A percentile compares a stretch with the other conserved stretches of the same genome.
These are phyloP conservation scores for Tylopilus vinaceipallidus DNA, from an alignment of 768 basidiomycete genomes.

Conservation along the genomic window DNA sequence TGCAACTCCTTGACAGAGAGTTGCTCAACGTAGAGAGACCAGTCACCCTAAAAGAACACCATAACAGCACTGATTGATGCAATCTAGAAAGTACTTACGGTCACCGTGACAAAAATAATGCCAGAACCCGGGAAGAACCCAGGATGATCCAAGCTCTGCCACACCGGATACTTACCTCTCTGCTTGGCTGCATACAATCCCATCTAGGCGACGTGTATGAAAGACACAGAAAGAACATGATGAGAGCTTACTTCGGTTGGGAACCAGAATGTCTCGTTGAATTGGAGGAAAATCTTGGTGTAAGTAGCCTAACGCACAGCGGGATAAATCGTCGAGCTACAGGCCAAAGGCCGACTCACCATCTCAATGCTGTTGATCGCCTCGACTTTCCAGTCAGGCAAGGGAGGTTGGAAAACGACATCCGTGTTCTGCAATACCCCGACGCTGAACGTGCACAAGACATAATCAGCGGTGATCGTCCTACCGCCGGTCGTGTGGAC, in stretches of 20 bases:
- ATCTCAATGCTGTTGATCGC: constrained; percentile 62
- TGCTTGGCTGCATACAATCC: constrained; percentile 56
- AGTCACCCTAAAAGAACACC: constrained; percentile 48
- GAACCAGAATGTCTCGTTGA: constrained; percentile 61
- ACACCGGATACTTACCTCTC: constrained; percentile 63
- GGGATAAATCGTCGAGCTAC: not conserved
- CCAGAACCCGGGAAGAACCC: constrained; percentile 61
- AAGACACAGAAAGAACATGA: not conserved
- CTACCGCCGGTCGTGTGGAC: constrained; percentile 47
- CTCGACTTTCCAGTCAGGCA: constrained; percentile 63
- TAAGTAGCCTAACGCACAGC: constrained; percentile 44
- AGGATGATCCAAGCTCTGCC: constrained; percentile 61
- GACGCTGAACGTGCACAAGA: constrained; percentile 64
- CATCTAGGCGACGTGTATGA: constrained; percentile 18
- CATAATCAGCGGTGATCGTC: constrained; percentile 51
- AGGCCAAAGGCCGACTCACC: constrained; percentile 34
- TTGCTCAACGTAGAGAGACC: constrained; percentile 55
- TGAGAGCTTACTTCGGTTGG: constrained; percentile 36
- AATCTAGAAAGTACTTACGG: constrained; percentile 13
- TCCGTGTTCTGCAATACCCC: constrained; percentile 68
- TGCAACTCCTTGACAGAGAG: constrained; percentile 47
- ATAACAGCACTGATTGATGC: not conserved
- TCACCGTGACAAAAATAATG: constrained; percentile 35
- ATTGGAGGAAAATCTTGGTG: constrained; percentile 68
- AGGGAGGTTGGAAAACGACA: constrained; percentile 50